Conservation (phyloP, 1,139 yeast genomes). For the Hanseniaspora gamundiae region DNA sequence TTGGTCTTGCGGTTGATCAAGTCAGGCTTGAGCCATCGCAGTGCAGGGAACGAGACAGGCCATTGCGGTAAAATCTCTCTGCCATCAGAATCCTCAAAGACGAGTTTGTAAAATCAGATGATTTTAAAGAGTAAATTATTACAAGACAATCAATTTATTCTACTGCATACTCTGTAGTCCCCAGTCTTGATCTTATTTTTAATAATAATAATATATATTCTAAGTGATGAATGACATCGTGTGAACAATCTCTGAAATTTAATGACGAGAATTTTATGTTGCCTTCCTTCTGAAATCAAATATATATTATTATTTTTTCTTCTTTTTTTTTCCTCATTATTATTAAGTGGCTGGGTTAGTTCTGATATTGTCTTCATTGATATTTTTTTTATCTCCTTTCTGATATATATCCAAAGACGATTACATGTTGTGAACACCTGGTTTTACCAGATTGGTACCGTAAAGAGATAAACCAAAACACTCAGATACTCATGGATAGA, state of each 20-base stretch:
- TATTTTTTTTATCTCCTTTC: neutral
- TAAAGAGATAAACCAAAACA: too few species aligned
- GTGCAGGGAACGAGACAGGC: too few species aligned
- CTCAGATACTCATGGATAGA: neutral
- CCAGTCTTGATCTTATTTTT: too few species aligned
- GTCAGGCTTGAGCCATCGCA: too few species aligned
- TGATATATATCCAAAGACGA: too few species aligned
- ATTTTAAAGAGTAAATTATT: neutral
- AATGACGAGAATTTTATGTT: slow-evolving; percentile 26
- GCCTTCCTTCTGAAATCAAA: slow-evolving; percentile 27
- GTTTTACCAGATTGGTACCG: too few species aligned
- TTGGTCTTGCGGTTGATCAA: too few species aligned
- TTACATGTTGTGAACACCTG: too few species aligned
- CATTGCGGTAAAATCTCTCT: too few species aligned
- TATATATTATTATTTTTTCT: slow-evolving; percentile 7
- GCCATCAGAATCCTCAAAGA: too few species aligned
- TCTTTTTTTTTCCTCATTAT: neutral
- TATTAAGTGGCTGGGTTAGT: neutral
- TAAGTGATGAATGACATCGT: slow-evolving; percentile 24
- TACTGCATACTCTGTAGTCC: too few species aligned
- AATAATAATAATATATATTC: neutral
- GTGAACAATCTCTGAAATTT: slow-evolving; percentile 28
- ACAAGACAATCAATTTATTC: too few species aligned
- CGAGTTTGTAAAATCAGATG: neutral
- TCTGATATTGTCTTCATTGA: neutral